A percentile compares a stretch with the other conserved stretches of the same genome.
Conservation (phyloP, 495 filamentous ascomycete species). For the Rostrohypoxylon terebratum region DNA sequence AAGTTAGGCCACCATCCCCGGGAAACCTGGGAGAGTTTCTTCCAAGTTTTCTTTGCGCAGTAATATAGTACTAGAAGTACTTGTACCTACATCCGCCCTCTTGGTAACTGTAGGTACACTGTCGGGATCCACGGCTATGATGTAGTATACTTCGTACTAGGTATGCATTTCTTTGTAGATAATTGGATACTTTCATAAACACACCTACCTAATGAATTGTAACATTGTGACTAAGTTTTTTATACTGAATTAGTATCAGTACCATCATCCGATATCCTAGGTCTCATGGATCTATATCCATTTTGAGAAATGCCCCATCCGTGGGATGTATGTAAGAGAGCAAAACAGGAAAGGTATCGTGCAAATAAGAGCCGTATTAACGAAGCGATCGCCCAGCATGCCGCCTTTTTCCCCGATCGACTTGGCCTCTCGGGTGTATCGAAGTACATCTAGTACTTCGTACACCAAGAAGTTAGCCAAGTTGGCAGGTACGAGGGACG, state of each 20-base stretch:
- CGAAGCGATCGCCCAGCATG: constrained; percentile 26
- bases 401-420: constrained; percentile 28
- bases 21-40: background rate
- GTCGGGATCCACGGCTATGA: background rate
- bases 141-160: background rate
- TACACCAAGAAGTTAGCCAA: too few species aligned
- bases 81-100: constrained; percentile 24
- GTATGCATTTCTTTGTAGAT: background rate
- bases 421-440: constrained; percentile 25
- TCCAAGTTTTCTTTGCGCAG: too few species aligned
- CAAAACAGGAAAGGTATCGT: background rate
- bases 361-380: constrained; percentile 22
- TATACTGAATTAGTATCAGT: background rate
- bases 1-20: background rate
- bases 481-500: constrained; percentile 24
- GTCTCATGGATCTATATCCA: background rate
- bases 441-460: too few species aligned
- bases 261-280: background rate
- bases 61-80: background rate
- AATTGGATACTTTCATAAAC: constrained; percentile 12
- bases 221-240: background rate
- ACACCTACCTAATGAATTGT: background rate
- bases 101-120: constrained; percentile 6
- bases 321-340: constrained; percentile 5
- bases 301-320: background rate